These are phyloP conservation scores for Tripterygium wilfordii DNA, from an alignment of 177 flowering plant genomes.

Conservation along the genomic window DNA sequence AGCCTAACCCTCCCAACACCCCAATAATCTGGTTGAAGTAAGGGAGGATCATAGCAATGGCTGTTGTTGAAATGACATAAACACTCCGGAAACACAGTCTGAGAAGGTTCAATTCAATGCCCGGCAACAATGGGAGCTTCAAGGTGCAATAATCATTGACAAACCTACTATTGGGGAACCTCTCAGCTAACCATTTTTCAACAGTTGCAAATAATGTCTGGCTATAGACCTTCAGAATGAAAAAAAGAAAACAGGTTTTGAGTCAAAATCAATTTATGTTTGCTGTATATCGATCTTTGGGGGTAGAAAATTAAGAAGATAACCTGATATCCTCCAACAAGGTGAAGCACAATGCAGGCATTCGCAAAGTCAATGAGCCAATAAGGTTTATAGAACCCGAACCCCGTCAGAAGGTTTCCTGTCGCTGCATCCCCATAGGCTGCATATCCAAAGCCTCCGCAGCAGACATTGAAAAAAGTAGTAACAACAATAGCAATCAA, in stretches of 20 bases:
- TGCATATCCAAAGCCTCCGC: conserved; percentile 88
- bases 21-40: conserved; percentile 37
- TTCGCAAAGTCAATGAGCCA: conserved; percentile 79
- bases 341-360: conserved; percentile 68
- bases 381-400: conserved; percentile 62
- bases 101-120: conserved; percentile 14
- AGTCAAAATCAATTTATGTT: no score
- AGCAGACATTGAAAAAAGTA: conserved; percentile 69
- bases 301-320: background rate
- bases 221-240: conserved; percentile 66
- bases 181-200: conserved; percentile 43
- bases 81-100: conserved; percentile 25
- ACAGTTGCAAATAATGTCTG: conserved; percentile 63
- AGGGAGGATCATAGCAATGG: conserved; percentile 28
- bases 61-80: conserved; percentile 28
- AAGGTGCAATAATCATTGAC: conserved; percentile 26
- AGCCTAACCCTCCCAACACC: conserved; percentile 18
- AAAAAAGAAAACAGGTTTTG: no score
- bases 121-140: conserved; percentile 18
- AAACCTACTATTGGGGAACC: conserved; percentile 43
- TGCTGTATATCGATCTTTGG: no score
- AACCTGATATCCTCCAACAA: conserved; percentile 92
- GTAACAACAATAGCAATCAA: conserved; percentile 39
- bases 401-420: conserved; percentile 67
- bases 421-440: conserved; percentile 73